phyloP scores from a whole-genome alignment of 225 moss, liverwort and hornwort genomes.

The Bryoerythrophyllum caledonicum region DNA sequence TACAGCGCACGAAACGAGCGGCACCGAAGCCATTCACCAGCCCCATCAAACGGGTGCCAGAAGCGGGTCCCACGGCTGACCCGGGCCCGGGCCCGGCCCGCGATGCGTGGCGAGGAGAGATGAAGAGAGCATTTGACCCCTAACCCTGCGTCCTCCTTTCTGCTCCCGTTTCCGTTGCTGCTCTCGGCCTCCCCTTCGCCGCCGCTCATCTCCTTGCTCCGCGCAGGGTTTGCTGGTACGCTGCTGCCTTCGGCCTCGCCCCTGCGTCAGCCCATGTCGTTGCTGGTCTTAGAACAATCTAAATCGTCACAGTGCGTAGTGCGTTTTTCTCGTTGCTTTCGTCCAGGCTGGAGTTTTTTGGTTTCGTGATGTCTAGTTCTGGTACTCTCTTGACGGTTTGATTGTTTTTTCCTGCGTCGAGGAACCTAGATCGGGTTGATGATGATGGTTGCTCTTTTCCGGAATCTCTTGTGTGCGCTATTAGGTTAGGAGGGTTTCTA shows the following conservation, averaged over 20 bases:
- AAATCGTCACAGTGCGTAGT: background rate
- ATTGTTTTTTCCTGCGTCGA: background rate
- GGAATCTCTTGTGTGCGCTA: background rate
- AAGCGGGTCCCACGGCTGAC: background rate
- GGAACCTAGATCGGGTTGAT: background rate
- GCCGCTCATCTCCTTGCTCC: conserved; percentile 16
- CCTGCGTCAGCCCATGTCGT: background rate
- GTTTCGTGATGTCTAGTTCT: background rate
- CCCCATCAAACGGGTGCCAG: background rate
- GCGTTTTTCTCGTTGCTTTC: background rate
- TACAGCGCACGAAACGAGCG: background rate
- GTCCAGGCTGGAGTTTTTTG: conserved; percentile 14
- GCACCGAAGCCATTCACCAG: background rate
- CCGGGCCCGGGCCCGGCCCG: conserved; percentile 3
- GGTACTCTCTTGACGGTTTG: background rate
- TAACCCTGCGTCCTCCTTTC: background rate
- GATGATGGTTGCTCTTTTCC: background rate
- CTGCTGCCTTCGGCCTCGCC: background rate
- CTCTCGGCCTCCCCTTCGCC: conserved; percentile 6
- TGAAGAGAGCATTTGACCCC: conserved; percentile 7
- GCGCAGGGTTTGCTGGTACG: conserved; percentile 25
- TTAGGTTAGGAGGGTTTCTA: background rate
- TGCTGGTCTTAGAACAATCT: background rate
- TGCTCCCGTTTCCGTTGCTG: background rate
- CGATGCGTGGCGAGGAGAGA: background rate